Evolutionary conservation across 352 stramenopile genomes (phyloP).

Genomic region (Blastocystis sp.): DNA sequence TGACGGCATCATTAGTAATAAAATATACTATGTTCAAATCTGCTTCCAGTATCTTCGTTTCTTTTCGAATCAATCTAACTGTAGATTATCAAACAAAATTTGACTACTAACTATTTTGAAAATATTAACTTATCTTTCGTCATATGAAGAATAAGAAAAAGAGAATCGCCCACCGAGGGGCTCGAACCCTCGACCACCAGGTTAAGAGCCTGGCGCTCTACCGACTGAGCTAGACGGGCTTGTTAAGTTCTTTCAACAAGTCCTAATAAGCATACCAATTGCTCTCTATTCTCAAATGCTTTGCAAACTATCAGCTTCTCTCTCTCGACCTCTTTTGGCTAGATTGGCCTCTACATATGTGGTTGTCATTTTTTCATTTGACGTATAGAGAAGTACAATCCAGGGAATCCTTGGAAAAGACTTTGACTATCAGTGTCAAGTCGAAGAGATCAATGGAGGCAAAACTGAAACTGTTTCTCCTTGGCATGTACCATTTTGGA

Average conservation of each 20-base stretch:
- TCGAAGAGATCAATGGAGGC: background rate
- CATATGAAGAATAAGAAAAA: too few species aligned
- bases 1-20: background rate
- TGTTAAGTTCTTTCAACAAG: background rate
- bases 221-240: slow-evolving; percentile 52
- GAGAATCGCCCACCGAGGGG: slow-evolving; percentile 30
- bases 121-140: too few species aligned
- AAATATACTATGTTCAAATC: background rate
- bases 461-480: slow-evolving; percentile 5
- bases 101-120: too few species aligned
- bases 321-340: background rate
- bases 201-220: slow-evolving; percentile 52
- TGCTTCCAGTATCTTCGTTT: background rate
- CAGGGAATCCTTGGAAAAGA: slow-evolving; percentile 36
- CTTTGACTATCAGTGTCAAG: slow-evolving; percentile 35
- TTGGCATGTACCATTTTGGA: slow-evolving; percentile 4
- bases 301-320: background rate
- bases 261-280: background rate
- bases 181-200: slow-evolving; percentile 46
- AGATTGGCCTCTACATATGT: background rate
- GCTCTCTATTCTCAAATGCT: background rate
- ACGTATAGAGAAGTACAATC: background rate
- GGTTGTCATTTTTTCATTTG: background rate
- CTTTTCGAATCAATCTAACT: too few species aligned
- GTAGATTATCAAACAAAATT: too few species aligned